Evolutionary conservation across 495 filamentous ascomycete species (phyloP).

Genomic region (Xylaria telfairii): DNA sequence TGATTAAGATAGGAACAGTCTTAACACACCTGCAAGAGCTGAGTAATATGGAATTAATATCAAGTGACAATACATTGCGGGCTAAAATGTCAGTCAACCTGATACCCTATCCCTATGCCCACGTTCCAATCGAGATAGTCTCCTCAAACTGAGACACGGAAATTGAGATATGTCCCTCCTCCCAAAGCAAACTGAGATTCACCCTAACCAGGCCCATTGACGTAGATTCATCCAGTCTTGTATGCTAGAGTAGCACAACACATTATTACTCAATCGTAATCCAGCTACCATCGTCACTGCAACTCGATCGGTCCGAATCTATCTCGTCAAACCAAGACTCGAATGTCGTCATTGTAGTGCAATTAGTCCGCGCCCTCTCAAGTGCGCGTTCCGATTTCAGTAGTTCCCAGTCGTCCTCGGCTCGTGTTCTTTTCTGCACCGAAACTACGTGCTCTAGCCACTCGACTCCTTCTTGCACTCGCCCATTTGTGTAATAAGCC

Average conservation of each 20-base stretch:
- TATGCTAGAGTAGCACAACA: background rate
- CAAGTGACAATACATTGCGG: background rate
- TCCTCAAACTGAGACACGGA: background rate
- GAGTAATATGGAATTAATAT: background rate
- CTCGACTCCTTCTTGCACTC: conserved; percentile 32
- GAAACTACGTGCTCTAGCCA: conserved; percentile 41
- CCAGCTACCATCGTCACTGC: background rate
- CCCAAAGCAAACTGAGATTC: background rate
- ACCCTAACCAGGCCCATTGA: background rate
- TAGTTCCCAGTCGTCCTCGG: conserved; percentile 38
- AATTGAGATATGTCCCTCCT: background rate
- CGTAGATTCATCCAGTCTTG: background rate
- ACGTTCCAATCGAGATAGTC: too few species aligned
- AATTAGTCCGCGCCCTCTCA: background rate
- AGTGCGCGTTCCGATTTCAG: conserved; percentile 42
- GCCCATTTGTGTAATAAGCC: conserved; percentile 38
- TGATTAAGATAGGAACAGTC: too few species aligned
- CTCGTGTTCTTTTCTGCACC: conserved; percentile 31
- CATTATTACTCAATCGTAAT: background rate
- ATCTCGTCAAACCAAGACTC: background rate
- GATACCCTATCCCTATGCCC: too few species aligned
- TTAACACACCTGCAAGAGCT: background rate
- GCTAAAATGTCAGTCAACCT: too few species aligned
- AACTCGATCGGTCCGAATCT: background rate
- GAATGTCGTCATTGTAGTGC: background rate